Evolutionary conservation across 768 basidiomycete genomes (phyloP).

Genomic region (Xerocomus brunneocitrinus): DNA sequence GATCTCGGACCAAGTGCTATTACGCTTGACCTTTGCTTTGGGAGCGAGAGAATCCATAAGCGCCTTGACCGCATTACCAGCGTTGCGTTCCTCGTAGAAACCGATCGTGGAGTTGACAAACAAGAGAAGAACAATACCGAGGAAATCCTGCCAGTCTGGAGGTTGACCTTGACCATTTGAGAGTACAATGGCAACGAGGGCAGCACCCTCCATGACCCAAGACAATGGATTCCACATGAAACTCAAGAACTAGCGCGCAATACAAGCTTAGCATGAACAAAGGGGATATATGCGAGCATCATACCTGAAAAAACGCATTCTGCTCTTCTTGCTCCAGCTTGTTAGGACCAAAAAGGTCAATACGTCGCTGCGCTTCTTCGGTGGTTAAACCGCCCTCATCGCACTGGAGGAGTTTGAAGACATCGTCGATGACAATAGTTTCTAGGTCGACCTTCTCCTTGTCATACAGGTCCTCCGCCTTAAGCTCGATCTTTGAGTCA

Average conservation of each 20-base stretch:
- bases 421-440: conserved; percentile 93
- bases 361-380: conserved; percentile 77
- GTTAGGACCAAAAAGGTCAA: conserved; percentile 94
- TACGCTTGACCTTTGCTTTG: conserved; percentile 91
- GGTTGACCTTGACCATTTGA: conserved; percentile 85
- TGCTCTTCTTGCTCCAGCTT: conserved; percentile 89
- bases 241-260: conserved; percentile 60
- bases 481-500: conserved; percentile 65
- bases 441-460: conserved; percentile 99
- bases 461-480: conserved; percentile 91
- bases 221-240: conserved; percentile 99
- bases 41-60: conserved; percentile 99
- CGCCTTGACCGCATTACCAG: conserved; percentile 98
- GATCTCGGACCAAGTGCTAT: conserved; percentile 81
- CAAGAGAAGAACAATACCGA: conserved; percentile 89
- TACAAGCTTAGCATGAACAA: background rate
- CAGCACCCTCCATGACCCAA: conserved; percentile 99
- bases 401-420: conserved; percentile 94
- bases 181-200: conserved; percentile 89
- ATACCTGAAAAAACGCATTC: conserved; percentile 83
- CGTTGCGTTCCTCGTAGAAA: conserved; percentile 97
- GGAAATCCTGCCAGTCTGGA: conserved; percentile 97
- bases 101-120: conserved; percentile 96
- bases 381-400: conserved; percentile 69
- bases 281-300: conserved; percentile 6